Evolutionary conservation across 2,329 filamentous ascomycete species (phyloP).

Genomic region (Periconia digitata): DNA sequence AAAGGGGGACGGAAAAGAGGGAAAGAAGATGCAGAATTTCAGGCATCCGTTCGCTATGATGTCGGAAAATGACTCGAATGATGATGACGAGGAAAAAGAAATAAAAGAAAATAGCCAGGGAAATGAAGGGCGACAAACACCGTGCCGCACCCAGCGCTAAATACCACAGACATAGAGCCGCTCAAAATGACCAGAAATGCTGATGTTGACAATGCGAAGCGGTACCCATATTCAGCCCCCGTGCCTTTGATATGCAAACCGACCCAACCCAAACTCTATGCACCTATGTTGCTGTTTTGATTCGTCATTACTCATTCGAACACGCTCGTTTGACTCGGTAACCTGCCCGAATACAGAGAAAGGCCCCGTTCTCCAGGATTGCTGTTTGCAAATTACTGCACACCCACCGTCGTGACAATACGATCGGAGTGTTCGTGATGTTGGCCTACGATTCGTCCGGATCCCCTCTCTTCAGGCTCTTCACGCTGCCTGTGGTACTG

Average conservation of each 20-base stretch:
- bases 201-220: conserved; percentile 21
- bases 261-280: conserved; percentile 3
- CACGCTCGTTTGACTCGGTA: conserved; percentile 25
- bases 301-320: too few relatives aligned
- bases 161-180: conserved; percentile 40
- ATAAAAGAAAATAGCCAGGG: conserved; percentile 11
- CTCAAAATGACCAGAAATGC: conserved; percentile 21
- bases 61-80: conserved; percentile 12
- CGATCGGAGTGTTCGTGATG: not conserved
- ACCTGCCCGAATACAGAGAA: conserved; percentile 25
- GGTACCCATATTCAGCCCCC: conserved; percentile 17
- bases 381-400: conserved; percentile 1
- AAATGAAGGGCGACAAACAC: conserved; percentile 20
- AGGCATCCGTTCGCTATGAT: conserved; percentile 32
- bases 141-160: conserved; percentile 38
- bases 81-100: conserved; percentile 16
- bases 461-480: conserved; percentile 36
- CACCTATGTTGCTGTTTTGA: not conserved
- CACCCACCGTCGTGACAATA: not conserved
- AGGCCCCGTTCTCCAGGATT: too few relatives aligned
- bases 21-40: conserved; percentile 5
- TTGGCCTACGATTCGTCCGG: conserved; percentile 24
- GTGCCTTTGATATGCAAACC: conserved; percentile 6
- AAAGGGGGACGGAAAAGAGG: conserved; percentile 23
- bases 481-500: conserved; percentile 37